phyloP scores from a whole-genome alignment of 2,329 filamentous ascomycete species.

The Pseudocercospora macadamiae region DNA sequence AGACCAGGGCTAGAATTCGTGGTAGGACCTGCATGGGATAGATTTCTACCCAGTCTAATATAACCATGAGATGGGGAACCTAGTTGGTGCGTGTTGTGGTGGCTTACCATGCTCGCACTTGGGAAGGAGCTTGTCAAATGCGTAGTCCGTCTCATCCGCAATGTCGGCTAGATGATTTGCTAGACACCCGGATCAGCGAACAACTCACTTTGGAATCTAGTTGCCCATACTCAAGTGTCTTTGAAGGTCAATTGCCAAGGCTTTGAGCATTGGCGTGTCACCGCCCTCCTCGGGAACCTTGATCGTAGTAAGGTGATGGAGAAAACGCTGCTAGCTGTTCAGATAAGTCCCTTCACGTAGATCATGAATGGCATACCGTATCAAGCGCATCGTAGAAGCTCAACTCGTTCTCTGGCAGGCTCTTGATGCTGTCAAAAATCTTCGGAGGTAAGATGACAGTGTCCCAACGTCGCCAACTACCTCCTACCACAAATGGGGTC shows the following conservation, averaged over 20 bases:
- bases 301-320: slow-evolving; percentile 6
- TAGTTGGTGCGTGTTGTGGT: too few relatives aligned
- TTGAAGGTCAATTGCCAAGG: slow-evolving; percentile 4
- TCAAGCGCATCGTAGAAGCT: slow-evolving; percentile 10
- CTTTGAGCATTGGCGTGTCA: slow-evolving; percentile 8
- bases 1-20: slow-evolving; percentile 3
- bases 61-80: too few relatives aligned
- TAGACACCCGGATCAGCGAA: neutral
- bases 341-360: too few relatives aligned
- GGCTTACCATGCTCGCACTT: slow-evolving; percentile 3
- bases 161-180: slow-evolving; percentile 2
- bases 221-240: slow-evolving; percentile 1
- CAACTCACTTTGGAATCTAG: neutral
- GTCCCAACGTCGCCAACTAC: slow-evolving; percentile 9
- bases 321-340: slow-evolving; percentile 6
- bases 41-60: slow-evolving; percentile 3
- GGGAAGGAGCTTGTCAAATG: neutral
- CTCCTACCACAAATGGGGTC: neutral
- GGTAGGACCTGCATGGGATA: slow-evolving; percentile 5
- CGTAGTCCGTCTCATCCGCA: slow-evolving; percentile 3
- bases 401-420: slow-evolving; percentile 1
- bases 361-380: too few relatives aligned
- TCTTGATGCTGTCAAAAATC: slow-evolving; percentile 7
- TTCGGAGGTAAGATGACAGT: slow-evolving; percentile 7
- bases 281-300: slow-evolving; percentile 4